phyloP scores from a whole-genome alignment of 345 rosid species.

The Arabis alpina region DNA sequence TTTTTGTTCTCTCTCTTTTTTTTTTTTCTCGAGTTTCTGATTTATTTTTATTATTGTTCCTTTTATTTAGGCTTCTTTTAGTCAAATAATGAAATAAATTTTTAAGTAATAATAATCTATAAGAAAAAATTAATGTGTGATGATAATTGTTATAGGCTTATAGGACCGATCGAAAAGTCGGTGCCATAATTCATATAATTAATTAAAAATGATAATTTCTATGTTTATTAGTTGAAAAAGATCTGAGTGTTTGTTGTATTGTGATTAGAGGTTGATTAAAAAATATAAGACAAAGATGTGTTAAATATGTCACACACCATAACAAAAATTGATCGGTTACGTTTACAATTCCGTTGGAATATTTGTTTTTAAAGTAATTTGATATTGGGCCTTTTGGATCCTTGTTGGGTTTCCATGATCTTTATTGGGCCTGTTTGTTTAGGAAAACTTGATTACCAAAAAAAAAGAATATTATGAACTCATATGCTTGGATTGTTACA shows the following conservation, averaged over 20 bases:
- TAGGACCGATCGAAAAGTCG: conserved; percentile 27
- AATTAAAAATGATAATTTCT: neutral
- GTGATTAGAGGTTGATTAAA: conserved; percentile 1
- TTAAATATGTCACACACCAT: neutral
- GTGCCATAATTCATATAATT: conserved; percentile 16
- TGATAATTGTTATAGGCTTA: conserved; percentile 2
- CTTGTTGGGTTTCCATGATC: neutral
- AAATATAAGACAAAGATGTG: neutral
- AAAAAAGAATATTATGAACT: neutral
- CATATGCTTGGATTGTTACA: neutral
- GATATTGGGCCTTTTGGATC: neutral
- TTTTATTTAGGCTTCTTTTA: conserved; percentile 25
- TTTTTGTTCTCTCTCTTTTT: conserved; percentile 28
- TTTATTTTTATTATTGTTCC: neutral
- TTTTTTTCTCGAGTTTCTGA: neutral
- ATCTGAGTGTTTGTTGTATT: neutral
- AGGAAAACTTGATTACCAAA: neutral
- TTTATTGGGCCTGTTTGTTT: conserved; percentile 15
- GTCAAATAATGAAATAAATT: conserved; percentile 3
- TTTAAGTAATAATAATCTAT: neutral
- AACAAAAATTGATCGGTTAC: neutral
- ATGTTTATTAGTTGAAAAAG: neutral
- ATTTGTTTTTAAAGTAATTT: neutral
- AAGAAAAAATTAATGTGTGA: neutral
- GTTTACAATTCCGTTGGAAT: neutral